phyloP scores from a whole-genome alignment of 2,329 filamentous ascomycete species.

The Aspergillus flavus region DNA sequence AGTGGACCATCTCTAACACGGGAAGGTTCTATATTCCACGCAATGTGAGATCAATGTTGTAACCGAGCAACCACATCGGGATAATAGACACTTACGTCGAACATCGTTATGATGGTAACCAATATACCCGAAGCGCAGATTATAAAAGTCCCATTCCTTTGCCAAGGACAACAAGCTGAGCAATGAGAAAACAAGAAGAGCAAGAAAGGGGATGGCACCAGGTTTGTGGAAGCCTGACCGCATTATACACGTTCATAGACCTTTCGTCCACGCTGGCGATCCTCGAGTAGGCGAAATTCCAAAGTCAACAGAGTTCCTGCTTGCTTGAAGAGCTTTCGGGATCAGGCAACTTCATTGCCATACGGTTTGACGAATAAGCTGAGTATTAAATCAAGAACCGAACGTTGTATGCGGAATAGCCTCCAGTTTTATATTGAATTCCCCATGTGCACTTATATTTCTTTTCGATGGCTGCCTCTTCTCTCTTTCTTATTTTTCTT shows the following conservation, averaged over 20 bases:
- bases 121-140: conserved; percentile 32
- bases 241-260: conserved; percentile 32
- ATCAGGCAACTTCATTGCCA: conserved; percentile 20
- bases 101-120: conserved; percentile 24
- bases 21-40: conserved; percentile 25
- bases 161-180: conserved; percentile 36
- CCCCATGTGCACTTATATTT: not conserved
- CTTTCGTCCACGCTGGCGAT: conserved; percentile 6
- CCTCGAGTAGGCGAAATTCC: conserved; percentile 7
- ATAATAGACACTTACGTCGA: conserved; percentile 28
- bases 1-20: conserved; percentile 28
- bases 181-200: conserved; percentile 35
- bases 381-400: not conserved
- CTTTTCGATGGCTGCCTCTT: not conserved
- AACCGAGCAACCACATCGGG: not conserved
- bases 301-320: conserved; percentile 12
- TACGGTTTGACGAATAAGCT: not conserved
- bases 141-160: conserved; percentile 32
- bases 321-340: conserved; percentile 6
- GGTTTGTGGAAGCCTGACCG: conserved; percentile 37
- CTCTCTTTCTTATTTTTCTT: not conserved
- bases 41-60: not conserved
- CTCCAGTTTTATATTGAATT: not conserved
- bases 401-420: not conserved
- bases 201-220: conserved; percentile 37